A percentile compares a stretch with the other conserved stretches of the same genome.
Evolutionary conservation across 139 green algal genomes (phyloP).

Genomic region (Chloropicon primus): DNA sequence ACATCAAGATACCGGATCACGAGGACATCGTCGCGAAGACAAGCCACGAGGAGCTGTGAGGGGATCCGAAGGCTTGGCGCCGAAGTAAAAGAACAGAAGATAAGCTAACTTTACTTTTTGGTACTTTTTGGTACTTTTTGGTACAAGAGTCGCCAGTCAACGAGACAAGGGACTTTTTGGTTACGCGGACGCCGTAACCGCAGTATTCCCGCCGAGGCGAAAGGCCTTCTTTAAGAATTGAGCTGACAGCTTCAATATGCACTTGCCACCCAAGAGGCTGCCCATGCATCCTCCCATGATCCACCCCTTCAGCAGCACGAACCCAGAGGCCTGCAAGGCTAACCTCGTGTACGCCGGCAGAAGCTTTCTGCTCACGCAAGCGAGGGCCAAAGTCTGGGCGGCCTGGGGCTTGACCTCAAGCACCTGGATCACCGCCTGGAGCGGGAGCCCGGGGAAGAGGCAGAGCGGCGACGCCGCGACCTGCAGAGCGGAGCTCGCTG

Average conservation of each 20-base stretch:
- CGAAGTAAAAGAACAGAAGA: no score
- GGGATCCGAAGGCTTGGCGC: no score
- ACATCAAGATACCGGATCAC: background rate
- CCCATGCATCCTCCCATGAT: background rate
- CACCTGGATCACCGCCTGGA: background rate
- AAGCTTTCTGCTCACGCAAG: background rate
- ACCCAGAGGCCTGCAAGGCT: background rate
- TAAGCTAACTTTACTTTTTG: no score
- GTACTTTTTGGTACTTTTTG: no score
- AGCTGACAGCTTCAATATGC: background rate
- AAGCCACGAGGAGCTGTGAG: background rate
- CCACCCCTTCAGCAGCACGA: background rate
- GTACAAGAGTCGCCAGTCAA: no score
- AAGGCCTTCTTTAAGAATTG: no score
- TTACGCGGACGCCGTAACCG: no score
- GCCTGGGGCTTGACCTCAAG: background rate
- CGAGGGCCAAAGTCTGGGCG: background rate
- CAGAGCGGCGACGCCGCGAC: background rate
- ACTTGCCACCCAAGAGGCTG: background rate
- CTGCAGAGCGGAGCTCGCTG: background rate
- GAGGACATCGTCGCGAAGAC: background rate
- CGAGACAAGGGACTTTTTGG: no score
- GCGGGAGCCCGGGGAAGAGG: background rate
- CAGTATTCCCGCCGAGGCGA: no score
- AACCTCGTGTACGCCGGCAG: background rate